These are phyloP conservation scores for Adansonia grandidieri DNA, from an alignment of 441 rosid species.

Conservation along the genomic window DNA sequence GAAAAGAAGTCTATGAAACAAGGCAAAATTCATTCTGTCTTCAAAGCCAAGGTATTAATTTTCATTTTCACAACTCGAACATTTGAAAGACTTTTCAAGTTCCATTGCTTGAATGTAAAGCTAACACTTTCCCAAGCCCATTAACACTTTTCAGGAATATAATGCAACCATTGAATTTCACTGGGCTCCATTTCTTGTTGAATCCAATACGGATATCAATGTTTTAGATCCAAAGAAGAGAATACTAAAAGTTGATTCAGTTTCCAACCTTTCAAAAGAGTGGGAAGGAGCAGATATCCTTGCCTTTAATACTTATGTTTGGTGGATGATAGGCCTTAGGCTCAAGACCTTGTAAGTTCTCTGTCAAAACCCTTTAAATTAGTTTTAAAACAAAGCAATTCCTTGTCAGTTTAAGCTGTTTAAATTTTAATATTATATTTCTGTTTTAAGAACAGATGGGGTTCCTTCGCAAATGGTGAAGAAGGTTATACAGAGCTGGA, in stretches of 20 bases:
- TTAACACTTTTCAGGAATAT: slow-evolving; percentile 52
- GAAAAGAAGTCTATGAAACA: slow-evolving; percentile 65
- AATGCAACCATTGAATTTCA: slow-evolving; percentile 75
- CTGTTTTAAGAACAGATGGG: slow-evolving; percentile 57
- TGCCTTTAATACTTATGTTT: slow-evolving; percentile 80
- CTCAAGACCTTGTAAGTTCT: slow-evolving; percentile 59
- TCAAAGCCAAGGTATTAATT: slow-evolving; percentile 68
- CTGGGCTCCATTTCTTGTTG: slow-evolving; percentile 85
- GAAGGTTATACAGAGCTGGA: slow-evolving; percentile 68
- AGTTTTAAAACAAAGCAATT: neutral
- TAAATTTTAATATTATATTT: neutral
- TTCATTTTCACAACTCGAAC: neutral
- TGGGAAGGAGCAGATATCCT: slow-evolving; percentile 83
- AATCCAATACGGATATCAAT: slow-evolving; percentile 66
- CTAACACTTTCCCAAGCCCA: neutral
- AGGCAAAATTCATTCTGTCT: slow-evolving; percentile 53
- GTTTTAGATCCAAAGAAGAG: slow-evolving; percentile 66
- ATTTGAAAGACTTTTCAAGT: slow-evolving; percentile 18
- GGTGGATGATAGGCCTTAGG: slow-evolving; percentile 94
- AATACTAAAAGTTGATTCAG: slow-evolving; percentile 75
- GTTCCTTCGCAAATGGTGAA: slow-evolving; percentile 79
- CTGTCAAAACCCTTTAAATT: neutral
- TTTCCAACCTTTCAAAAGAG: slow-evolving; percentile 59
- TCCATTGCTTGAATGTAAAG: slow-evolving; percentile 10
- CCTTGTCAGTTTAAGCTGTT: neutral